Evolutionary conservation across 495 filamentous ascomycete genomes (phyloP).

Genomic region (Penicillium desertorum): DNA sequence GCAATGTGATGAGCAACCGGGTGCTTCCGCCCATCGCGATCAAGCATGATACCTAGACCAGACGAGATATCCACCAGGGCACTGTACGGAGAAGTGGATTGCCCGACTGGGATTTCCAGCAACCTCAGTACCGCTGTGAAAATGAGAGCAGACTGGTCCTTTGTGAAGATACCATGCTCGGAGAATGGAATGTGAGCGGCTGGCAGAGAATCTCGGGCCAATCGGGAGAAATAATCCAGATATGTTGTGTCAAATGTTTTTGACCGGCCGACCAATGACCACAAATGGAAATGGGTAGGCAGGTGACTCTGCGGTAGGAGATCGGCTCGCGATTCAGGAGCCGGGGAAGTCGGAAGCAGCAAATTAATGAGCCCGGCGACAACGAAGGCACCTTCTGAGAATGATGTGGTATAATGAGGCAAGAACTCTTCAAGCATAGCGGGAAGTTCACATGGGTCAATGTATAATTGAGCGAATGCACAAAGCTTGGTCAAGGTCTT

Average conservation of each 20-base stretch:
- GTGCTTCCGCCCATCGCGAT: conserved; percentile 89
- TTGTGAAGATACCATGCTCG: conserved; percentile 85
- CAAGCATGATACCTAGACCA: conserved; percentile 79
- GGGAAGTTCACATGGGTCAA: conserved; percentile 81
- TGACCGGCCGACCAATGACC: conserved; percentile 89
- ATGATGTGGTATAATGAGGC: conserved; percentile 93
- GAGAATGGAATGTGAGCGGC: conserved; percentile 76
- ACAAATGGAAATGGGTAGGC: conserved; percentile 92
- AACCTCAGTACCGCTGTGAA: conserved; percentile 89
- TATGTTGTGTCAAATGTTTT: conserved; percentile 84
- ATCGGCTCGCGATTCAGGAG: conserved; percentile 64
- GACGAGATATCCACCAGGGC: conserved; percentile 74
- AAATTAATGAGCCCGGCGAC: conserved; percentile 83
- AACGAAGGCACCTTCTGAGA: conserved; percentile 83
- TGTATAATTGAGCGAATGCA: conserved; percentile 85
- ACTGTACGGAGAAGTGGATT: conserved; percentile 90
- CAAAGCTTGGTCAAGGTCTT: conserved; percentile 82
- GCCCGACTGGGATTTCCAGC: conserved; percentile 94
- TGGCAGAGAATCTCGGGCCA: conserved; percentile 77
- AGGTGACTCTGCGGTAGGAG: conserved; percentile 81
- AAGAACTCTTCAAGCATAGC: conserved; percentile 91
- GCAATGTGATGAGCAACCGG: conserved; percentile 89
- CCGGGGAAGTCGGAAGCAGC: conserved; percentile 80
- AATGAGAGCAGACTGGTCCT: conserved; percentile 87
- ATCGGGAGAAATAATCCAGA: conserved; percentile 82